Evolutionary conservation across 805 yeast genomes (phyloP), one percentile per base, ranked within the genome.

Genomic region (Hanseniaspora occidentalis): DNA sequence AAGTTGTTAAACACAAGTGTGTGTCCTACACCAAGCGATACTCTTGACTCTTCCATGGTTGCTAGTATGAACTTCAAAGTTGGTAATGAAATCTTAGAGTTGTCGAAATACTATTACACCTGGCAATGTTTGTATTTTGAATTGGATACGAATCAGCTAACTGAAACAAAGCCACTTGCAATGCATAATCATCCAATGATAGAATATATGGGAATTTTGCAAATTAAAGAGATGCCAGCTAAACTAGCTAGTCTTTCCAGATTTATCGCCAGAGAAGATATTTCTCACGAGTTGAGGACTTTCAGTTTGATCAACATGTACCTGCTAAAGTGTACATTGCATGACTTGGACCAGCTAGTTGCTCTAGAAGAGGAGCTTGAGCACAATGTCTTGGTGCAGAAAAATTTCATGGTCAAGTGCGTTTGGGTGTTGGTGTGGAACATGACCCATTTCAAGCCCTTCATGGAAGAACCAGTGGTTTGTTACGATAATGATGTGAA

Each of bases 361-460:
- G 23, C 11, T 8, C 16, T 20, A 13, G 41, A 33, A 6, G 43
- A 52, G 2, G 47, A 46, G 23, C 39, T 54, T n/a, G 35, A 35
- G 8, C 35, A 47, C 16, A 56, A 53, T 36, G 37, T 45, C 13
- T 44, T 51, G 21, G 23, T 33, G 11, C 36, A 20, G 10, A 23
- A 18, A 19, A 33, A 33, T 11, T 10, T 7, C 14, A 10, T 33
- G 16, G 14, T 33, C 10, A 18, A 20, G 17, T 50, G 60, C 41
- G 52, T 58, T 1, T 37, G 48, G 17, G 43, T 49, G 2, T 38
- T 58, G n/a, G 17, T 56, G 4, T 55, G 61, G 58, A 45, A 56
- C 8, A 47, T 51, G 27, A 38, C 56, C 2, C 60, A 53, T 44
- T 52, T 56, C 26, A 57, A 58, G 21, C 60, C 61, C 0, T 58